Evolutionary conservation across 805 yeast genomes (phyloP).

Genomic region (Hyphopichia homilentoma): DNA sequence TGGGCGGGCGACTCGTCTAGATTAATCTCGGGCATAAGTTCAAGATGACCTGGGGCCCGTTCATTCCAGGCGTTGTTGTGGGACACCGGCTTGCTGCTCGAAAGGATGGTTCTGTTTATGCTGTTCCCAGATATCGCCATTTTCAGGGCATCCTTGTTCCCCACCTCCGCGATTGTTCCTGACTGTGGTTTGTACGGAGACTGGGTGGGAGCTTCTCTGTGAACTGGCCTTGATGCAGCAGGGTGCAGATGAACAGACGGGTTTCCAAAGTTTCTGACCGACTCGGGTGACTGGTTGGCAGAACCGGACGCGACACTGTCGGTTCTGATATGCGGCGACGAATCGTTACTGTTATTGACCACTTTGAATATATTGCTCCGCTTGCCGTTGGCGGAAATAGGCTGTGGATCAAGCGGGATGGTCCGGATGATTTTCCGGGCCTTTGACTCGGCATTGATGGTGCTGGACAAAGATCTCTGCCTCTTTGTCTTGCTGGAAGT

Average conservation of each 20-base stretch:
- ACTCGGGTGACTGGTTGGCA: not conserved
- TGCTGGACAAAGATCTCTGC: conserved; percentile 49
- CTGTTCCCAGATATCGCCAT: conserved; percentile 3
- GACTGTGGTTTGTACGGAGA: conserved; percentile 6
- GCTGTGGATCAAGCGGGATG: conserved; percentile 80
- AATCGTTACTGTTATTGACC: conserved; percentile 25
- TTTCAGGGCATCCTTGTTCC: conserved; percentile 1
- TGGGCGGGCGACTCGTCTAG: conserved; percentile 22
- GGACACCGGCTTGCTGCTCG: not conserved
- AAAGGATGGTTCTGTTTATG: conserved; percentile 2
- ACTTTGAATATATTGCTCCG: conserved; percentile 37
- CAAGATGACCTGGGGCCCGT: not conserved
- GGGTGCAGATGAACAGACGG: not conserved
- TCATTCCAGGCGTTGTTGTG: conserved; percentile 1
- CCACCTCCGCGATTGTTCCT: conserved; percentile 3
- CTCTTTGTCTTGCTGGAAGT: conserved; percentile 32
- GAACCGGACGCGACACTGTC: conserved; percentile 1
- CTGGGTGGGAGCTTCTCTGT: conserved; percentile 2
- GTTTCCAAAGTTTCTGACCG: not conserved
- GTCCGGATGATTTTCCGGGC: conserved; percentile 75
- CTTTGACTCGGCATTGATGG: conserved; percentile 61
- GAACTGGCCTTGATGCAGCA: no score
- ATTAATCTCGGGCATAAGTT: conserved; percentile 4
- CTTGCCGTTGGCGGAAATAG: conserved; percentile 46
- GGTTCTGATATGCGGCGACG: conserved; percentile 1